These are phyloP conservation scores for Phytophthora colocasiae DNA, from an alignment of 352 stramenopile genomes.

Conservation along the genomic window DNA sequence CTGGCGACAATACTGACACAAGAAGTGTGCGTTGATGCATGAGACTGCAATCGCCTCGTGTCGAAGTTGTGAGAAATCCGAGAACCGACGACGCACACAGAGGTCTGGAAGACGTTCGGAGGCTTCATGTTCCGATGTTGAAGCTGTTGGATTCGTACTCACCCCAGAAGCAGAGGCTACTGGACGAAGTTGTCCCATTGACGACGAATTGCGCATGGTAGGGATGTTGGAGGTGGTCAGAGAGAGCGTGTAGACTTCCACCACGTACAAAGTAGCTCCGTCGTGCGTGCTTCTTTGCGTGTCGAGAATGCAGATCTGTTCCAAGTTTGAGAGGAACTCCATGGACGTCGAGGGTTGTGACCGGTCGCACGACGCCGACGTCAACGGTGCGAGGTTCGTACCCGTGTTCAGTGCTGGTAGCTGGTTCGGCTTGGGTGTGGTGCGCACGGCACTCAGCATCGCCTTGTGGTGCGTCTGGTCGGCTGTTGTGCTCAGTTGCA, in stretches of 20 bases:
- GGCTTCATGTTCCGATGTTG: conserved; percentile 15
- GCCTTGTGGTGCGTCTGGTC: conserved; percentile 14
- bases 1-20: conserved; percentile 57
- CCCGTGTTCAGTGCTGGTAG: conserved; percentile 20
- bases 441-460: conserved; percentile 10
- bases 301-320: conserved; percentile 43
- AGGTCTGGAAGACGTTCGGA: conserved; percentile 22
- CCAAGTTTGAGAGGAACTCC: conserved; percentile 48
- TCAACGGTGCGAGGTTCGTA: conserved; percentile 15
- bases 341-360: conserved; percentile 24
- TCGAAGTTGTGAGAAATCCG: conserved; percentile 36
- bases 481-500: background rate
- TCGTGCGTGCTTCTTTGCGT: conserved; percentile 33
- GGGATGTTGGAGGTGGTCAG: conserved; percentile 33
- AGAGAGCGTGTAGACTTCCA: conserved; percentile 40
- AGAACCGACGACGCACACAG: conserved; percentile 35
- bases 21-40: conserved; percentile 52
- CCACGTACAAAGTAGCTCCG: conserved; percentile 43
- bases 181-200: background rate
- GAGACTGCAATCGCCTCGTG: conserved; percentile 32
- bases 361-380: conserved; percentile 14
- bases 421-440: background rate
- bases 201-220: conserved; percentile 16
- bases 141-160: conserved; percentile 14
- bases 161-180: conserved; percentile 4